These are phyloP conservation scores for Silene conica DNA, from an alignment of 148 eudicot species.

Conservation along the genomic window DNA sequence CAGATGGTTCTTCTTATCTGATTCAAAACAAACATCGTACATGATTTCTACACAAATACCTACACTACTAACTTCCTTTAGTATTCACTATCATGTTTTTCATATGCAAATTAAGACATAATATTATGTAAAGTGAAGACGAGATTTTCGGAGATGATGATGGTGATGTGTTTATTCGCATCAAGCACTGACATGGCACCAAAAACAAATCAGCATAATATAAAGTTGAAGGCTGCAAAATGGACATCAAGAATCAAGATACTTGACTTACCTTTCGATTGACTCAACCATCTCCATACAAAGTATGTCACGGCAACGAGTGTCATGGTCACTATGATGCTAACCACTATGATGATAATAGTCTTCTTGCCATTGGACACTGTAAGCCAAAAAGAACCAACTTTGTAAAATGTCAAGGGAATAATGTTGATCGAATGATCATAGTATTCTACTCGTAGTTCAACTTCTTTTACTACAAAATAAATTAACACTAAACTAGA, in stretches of 20 bases:
- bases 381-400: constrained; percentile 12
- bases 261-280: constrained; percentile 15
- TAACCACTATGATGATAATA: constrained; percentile 9
- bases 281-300: constrained; percentile 7
- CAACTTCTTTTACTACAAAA: not conserved
- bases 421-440: too few species aligned
- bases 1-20: not conserved
- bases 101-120: not conserved
- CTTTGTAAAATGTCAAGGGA: not conserved
- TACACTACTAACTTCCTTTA: not conserved
- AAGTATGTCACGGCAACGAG: constrained; percentile 8
- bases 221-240: not conserved
- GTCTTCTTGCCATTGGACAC: constrained; percentile 15
- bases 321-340: constrained; percentile 8
- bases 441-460: not conserved
- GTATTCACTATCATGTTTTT: not conserved
- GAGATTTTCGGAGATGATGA: not conserved
- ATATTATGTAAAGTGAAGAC: too few species aligned
- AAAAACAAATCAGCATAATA: not conserved
- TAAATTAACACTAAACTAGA: not conserved
- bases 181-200: not conserved
- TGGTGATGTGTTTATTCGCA: not conserved
- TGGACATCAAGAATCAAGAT: not conserved
- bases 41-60: not conserved
- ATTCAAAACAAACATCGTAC: not conserved